Base-by-base conservation (phyloP, 495 filamentous ascomycete genomes). In the Penicillium psychrofluorescens region DNA sequence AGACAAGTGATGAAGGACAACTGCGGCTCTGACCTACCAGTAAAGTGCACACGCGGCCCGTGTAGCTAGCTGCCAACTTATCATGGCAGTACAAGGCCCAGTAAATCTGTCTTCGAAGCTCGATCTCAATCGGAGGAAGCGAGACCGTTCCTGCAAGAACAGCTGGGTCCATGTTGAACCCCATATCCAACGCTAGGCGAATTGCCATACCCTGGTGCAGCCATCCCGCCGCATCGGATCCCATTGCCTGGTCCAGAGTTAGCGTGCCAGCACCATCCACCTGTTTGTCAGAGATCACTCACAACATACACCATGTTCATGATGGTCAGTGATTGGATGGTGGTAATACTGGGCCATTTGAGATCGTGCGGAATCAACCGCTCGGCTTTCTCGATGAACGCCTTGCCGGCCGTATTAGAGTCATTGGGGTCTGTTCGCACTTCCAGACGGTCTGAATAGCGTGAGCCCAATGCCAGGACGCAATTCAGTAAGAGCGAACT, bases 401-500 rank as follows among this genome's bases (percentile, higher is more conserved):
- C 73, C 40, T 85, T 79, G 1, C 87, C 86, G 3, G 81, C 76
- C 4, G 85, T 84, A 34, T 72, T 72, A 0, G 78, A 58, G 49
- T 86, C 77, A 54, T 68, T 59, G 0, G 78, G 76, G 46, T 83
- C 75, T 32, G 72, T 68, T 8, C 84, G 75, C 32, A 83, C 81
- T 36, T 74, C 73, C 2, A 75, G 64, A n/a, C 78, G 71, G 38
- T 76, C 78, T 7, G 83, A 88, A 54, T 86, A 90, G 40, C 81
- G 77, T 46, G 85, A 90, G 6, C 79, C 85, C 35, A 86, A 54
- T 2, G 86, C 81, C 7, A 88, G 66, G 28, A 91, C 67, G 34
- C 84, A 83, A 48, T 89, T 91, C 16, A 91, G 79, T 2, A 94
- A 65, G 7, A 91, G 72, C 6, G 84, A 63, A 6, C 82, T 89